A percentile compares a stretch with the other conserved stretches of the same genome.
Evolutionary conservation across 2,329 filamentous ascomycete genomes (phyloP).

Genomic region (Aureobasidium leucospermi): DNA sequence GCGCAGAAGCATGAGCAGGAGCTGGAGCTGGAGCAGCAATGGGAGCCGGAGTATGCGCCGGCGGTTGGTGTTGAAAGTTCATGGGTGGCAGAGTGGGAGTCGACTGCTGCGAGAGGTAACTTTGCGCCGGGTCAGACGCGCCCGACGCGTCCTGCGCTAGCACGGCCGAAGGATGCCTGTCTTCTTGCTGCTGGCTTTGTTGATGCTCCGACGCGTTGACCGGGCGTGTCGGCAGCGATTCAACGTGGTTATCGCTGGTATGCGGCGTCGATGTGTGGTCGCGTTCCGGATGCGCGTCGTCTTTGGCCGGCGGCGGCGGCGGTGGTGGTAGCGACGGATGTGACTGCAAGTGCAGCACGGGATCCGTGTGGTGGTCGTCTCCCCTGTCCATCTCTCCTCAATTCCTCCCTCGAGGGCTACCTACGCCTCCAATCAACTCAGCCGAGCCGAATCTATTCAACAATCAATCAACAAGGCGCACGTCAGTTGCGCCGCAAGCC

Average conservation of each 20-base stretch:
- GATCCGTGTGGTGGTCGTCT: not conserved
- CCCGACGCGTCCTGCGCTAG: not conserved
- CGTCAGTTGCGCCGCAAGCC: constrained; percentile 11
- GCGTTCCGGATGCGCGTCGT: constrained; percentile 1
- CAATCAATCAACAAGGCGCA: constrained; percentile 9
- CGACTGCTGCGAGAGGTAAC: not conserved
- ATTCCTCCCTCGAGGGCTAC: not conserved
- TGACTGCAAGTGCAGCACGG: constrained; percentile 8
- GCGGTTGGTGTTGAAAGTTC: constrained; percentile 6
- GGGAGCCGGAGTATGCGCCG: not conserved
- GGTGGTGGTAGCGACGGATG: not conserved
- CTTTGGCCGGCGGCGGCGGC: not conserved
- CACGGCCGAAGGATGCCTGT: not conserved
- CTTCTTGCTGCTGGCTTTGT: not conserved
- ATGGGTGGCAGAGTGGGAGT: constrained; percentile 7
- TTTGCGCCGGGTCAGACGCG: constrained; percentile 7
- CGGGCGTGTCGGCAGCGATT: not conserved
- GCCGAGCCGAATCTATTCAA: constrained; percentile 9
- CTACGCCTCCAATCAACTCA: constrained; percentile 6
- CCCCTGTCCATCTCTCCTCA: constrained; percentile 1
- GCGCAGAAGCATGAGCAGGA: not conserved
- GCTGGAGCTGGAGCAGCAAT: not conserved
- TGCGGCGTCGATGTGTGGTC: not conserved
- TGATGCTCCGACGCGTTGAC: not conserved
- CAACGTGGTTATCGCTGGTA: not conserved